These are phyloP conservation scores for Leersia perrieri DNA, from an alignment of 176 grass and related monocot species.

Conservation along the genomic window DNA sequence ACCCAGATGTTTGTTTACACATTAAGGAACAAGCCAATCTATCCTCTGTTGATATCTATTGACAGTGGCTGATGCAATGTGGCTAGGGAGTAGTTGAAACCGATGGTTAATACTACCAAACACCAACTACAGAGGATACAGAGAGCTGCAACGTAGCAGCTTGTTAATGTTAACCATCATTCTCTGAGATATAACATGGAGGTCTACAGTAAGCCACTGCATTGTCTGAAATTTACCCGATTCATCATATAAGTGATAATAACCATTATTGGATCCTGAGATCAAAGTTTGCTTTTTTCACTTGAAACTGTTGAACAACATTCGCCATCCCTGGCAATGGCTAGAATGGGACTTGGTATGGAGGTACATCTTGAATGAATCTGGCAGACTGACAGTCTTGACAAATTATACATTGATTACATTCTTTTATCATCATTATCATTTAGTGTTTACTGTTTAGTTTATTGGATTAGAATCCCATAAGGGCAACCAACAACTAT, in stretches of 20 bases:
- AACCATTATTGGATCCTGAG: neutral
- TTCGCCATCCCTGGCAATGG: neutral
- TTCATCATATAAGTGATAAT: constrained; percentile 1
- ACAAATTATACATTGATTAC: neutral
- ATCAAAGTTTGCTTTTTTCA: neutral
- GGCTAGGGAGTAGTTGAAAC: neutral
- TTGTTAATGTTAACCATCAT: constrained; percentile 2
- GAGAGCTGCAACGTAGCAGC: neutral
- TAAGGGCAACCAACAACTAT: neutral
- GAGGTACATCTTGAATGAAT: constrained; percentile 8
- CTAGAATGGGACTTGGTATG: neutral
- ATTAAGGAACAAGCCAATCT: neutral
- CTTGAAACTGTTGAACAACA: constrained; percentile 3
- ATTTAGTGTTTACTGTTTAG: neutral
- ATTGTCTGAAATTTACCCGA: constrained; percentile 2
- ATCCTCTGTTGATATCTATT: neutral
- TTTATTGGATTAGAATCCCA: neutral
- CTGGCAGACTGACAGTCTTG: constrained; percentile 10
- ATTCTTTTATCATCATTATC: neutral
- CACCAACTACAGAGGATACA: constrained; percentile 19
- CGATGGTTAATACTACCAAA: neutral
- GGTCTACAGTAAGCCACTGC: neutral
- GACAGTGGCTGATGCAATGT: neutral
- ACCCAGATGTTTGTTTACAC: neutral
- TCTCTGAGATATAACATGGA: constrained; percentile 1